Conservation (phyloP, 176 grass and related monocot species). For the Miscanthus lutarioriparius region DNA sequence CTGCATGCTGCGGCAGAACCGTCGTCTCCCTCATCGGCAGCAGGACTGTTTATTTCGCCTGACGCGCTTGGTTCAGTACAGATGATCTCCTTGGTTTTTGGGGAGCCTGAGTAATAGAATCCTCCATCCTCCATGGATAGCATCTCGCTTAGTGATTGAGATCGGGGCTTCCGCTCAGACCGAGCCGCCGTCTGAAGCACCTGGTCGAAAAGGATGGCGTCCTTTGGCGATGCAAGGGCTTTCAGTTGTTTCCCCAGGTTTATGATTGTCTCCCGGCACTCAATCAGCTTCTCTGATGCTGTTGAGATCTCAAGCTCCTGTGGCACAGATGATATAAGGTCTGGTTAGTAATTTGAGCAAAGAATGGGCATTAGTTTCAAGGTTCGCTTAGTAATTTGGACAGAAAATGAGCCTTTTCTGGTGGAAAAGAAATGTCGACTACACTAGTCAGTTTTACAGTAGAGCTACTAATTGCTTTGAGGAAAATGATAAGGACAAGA, state of each 20-base stretch:
- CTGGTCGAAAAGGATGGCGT: slow-evolving; percentile 50
- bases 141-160: slow-evolving; percentile 51
- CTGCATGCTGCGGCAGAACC: background rate
- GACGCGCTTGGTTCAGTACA: slow-evolving; percentile 31
- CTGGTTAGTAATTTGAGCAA: background rate
- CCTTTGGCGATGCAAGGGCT: slow-evolving; percentile 70
- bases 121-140: slow-evolving; percentile 41
- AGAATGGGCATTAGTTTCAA: background rate
- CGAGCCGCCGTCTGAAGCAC: slow-evolving; percentile 31
- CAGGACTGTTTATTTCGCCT: slow-evolving; percentile 12
- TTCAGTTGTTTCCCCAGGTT: slow-evolving; percentile 87
- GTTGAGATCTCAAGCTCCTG: slow-evolving; percentile 64
- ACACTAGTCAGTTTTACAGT: background rate
- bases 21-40: background rate
- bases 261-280: slow-evolving; percentile 85
- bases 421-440: background rate
- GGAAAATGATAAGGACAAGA: background rate
- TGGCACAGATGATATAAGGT: background rate
- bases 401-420: background rate
- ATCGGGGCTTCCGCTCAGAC: slow-evolving; percentile 28
- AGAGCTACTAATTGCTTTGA: background rate
- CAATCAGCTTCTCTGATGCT: slow-evolving; percentile 76
- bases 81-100: slow-evolving; percentile 55
- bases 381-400: background rate
- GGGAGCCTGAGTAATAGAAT: slow-evolving; percentile 32